A percentile compares a stretch with the other conserved stretches of the same genome.
These are phyloP conservation scores for Boletus hoseneyae DNA, from an alignment of 1,284 basidiomycete species.

Conservation along the genomic window DNA sequence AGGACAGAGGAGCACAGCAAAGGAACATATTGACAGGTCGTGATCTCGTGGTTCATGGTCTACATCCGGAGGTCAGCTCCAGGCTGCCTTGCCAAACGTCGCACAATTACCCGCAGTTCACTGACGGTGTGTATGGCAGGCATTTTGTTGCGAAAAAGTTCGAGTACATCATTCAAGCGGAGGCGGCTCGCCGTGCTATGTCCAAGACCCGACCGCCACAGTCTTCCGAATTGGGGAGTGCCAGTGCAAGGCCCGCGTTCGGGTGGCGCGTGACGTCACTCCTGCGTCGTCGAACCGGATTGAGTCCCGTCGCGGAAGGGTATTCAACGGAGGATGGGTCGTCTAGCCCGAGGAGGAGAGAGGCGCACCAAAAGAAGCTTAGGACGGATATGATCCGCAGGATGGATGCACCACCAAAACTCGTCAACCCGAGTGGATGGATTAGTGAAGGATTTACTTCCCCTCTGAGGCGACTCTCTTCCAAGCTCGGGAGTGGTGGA, in stretches of 20 bases:
- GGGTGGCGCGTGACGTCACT: constrained; percentile 34
- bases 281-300: constrained; percentile 26
- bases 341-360: constrained; percentile 20
- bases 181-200: constrained; percentile 33
- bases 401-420: constrained; percentile 73
- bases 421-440: constrained; percentile 82
- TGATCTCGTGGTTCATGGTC: constrained; percentile 72
- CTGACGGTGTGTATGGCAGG: constrained; percentile 34
- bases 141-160: constrained; percentile 77
- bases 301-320: constrained; percentile 26
- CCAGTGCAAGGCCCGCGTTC: constrained; percentile 28
- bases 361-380: constrained; percentile 38
- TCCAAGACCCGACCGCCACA: constrained; percentile 13
- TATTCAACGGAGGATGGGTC: constrained; percentile 19
- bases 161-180: constrained; percentile 59
- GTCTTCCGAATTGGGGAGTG: constrained; percentile 12
- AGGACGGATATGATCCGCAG: constrained; percentile 83
- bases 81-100: neutral
- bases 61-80: constrained; percentile 54
- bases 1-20: neutral
- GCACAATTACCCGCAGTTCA: neutral
- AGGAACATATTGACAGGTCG: constrained; percentile 40
- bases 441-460: constrained; percentile 44
- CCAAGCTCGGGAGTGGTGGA: constrained; percentile 1
- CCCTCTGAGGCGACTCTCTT: constrained; percentile 21